Evolutionary conservation across 805 yeast genomes (phyloP), one percentile per base, ranked within the genome.

Genomic region (Sugiyamaella floridensis): DNA sequence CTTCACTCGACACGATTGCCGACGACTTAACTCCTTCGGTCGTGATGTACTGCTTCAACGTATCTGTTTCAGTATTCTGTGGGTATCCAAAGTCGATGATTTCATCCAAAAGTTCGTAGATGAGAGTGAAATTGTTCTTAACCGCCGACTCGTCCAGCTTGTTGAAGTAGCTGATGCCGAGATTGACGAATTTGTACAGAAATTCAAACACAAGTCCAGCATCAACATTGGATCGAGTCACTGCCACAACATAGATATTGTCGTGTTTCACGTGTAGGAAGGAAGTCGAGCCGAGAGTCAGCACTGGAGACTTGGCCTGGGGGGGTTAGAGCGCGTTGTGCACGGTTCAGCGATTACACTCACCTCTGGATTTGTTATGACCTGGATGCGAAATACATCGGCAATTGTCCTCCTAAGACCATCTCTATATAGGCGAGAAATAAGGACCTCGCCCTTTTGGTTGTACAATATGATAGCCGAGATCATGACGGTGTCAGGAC

Each of bases 321-420:
- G 45, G 15, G 48, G 34, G 26, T 18, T 29, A 49, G 44, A 11
- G 14, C 40, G 26, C 45, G n/a, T 26, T n/a, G 19, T 26, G 8
- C 16, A 11, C 2, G 10, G 9, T 12, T n/a, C 26, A 40, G 29
- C 45, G 32, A 16, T 15, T 15, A 11, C 16, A 57, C 71, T 54
- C 48, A 73, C 67, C 19, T 78, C 82, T 2, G 78, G 73, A 52
- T 83, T 78, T 50, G 86, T 75, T 43, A 92, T 88, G 26, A 92
- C 96, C 64, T 92, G 97, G 51, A 89, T 83, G n/a, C 97, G 78
- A 63, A 92, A 92, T 29, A 89, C 87, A 60, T 90, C 97, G 15
- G 93, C 75, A 18, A 90, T 82, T 51, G 85, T 85, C 49, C 92
- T 71, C 59, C 87, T 81, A 51, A 89, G 79, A 1, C 90, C 88